Conservation (phyloP, 345 rosid genomes). For the Populus tremula region DNA sequence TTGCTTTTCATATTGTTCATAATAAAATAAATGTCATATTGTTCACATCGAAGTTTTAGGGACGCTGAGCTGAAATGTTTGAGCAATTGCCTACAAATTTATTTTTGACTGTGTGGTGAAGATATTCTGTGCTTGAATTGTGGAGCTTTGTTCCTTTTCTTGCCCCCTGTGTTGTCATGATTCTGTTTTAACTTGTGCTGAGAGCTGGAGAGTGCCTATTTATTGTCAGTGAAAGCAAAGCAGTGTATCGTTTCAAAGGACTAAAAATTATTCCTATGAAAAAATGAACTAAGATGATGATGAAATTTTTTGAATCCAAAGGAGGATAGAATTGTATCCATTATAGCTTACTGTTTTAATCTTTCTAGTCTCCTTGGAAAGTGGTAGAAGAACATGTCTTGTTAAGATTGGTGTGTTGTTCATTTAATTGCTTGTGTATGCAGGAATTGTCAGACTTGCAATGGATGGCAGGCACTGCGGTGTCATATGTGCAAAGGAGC, state of each 20-base stretch:
- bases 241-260: background rate
- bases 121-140: background rate
- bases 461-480: slow-evolving; percentile 85
- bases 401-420: background rate
- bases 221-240: background rate
- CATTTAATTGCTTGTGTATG: slow-evolving; percentile 16
- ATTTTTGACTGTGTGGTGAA: background rate
- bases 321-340: background rate
- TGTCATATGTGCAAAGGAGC: slow-evolving; percentile 93
- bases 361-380: background rate
- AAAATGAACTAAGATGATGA: background rate
- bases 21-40: background rate
- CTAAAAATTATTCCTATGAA: background rate
- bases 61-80: background rate
- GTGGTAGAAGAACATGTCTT: background rate
- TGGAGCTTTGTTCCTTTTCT: background rate
- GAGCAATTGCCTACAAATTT: background rate
- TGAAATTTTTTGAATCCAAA: background rate
- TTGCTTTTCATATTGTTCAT: background rate
- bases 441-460: slow-evolving; percentile 80
- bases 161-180: background rate
- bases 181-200: background rate
- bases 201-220: background rate
- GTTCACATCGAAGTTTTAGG: background rate
- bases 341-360: background rate